phyloP scores from a whole-genome alignment of 345 rosid genomes.

The Punica granatum region DNA sequence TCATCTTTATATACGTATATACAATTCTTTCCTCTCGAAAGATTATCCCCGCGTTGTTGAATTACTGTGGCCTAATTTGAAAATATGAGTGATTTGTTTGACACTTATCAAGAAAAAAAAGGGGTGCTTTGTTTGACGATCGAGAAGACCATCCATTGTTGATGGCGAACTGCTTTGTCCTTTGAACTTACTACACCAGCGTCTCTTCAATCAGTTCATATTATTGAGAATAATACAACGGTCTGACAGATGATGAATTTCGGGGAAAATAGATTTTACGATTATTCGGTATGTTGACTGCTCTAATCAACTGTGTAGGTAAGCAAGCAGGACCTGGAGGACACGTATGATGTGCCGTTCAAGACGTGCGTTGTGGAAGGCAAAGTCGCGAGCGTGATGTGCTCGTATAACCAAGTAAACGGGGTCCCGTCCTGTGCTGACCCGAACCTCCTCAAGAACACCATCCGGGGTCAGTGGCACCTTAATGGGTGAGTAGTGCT shows the following conservation, averaged over 20 bases:
- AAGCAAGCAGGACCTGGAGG: constrained; percentile 83
- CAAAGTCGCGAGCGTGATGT: constrained; percentile 89
- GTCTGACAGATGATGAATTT: background rate
- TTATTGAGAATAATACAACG: too few relatives aligned
- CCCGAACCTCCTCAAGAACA: constrained; percentile 57
- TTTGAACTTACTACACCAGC: too few relatives aligned
- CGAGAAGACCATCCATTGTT: too few relatives aligned
- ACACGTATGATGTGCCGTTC: constrained; percentile 84
- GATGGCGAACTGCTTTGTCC: too few relatives aligned
- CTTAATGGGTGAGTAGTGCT: constrained; percentile 56
- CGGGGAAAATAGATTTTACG: background rate
- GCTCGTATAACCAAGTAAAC: constrained; percentile 94
- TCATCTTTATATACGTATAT: too few relatives aligned
- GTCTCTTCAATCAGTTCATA: too few relatives aligned
- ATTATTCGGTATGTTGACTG: background rate
- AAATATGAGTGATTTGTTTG: too few relatives aligned
- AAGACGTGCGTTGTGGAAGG: constrained; percentile 82
- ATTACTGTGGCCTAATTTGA: too few relatives aligned
- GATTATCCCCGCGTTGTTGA: too few relatives aligned
- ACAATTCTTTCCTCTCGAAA: too few relatives aligned
- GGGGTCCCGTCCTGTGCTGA: constrained; percentile 98
- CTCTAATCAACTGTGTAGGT: constrained; percentile 34
- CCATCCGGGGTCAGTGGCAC: constrained; percentile 83
- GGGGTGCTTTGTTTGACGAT: too few relatives aligned
- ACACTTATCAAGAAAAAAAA: too few relatives aligned